Base-by-base conservation (phyloP, 202 grass and related monocot species). In the Schoenoplectus triqueter region DNA sequence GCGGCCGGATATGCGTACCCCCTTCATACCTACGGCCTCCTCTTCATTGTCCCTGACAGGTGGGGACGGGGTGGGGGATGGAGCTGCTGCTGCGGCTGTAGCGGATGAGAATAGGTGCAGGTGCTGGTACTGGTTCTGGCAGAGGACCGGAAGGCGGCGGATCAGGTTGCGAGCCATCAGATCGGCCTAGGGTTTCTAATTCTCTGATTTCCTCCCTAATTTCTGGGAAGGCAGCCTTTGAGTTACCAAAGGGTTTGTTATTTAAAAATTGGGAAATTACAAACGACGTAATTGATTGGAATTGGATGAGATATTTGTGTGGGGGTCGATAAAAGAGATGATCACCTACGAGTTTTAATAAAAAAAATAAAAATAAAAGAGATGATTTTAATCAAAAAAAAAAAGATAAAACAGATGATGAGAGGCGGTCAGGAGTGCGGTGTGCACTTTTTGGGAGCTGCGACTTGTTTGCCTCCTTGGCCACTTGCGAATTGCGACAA, bases 1-100 rank as follows among this genome's bases (percentile, higher is more conserved):
- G 0, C 92, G 92, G 8, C 92, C 92, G 17, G 90, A 92, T 82
- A 94, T 92, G 86, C 84, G 90, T 18, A 94, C 92, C 47, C 92
- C 92, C 65, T 94, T 94, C 80, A 92, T 86, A 55, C 75, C 87
- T 78, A 94, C 6, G 55, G 73, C 21, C 3, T 77, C 86, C 2
- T 85, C 88, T 0, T 74, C 88, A 22, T 84, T 88, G 10, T 55
- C 77, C 6, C 7, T 69, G 46, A 57, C 18, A 54, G 50, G 10
- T 7, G 54, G 3, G 6, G 74, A 7, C 6, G 54, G 51, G 4
- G 44, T 10, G 2, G 79, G 79, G 1, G 80, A 40, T 18, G 81
- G 18, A 0, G 66, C 46, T 13, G 20, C 14, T 2, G 79, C 55
- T 18, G 78, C 41, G 7, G 52, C 21, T 61, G 78, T 19, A 15